phyloP scores from a whole-genome alignment of 1,284 basidiomycete species.

The Ganoderma boninense region DNA sequence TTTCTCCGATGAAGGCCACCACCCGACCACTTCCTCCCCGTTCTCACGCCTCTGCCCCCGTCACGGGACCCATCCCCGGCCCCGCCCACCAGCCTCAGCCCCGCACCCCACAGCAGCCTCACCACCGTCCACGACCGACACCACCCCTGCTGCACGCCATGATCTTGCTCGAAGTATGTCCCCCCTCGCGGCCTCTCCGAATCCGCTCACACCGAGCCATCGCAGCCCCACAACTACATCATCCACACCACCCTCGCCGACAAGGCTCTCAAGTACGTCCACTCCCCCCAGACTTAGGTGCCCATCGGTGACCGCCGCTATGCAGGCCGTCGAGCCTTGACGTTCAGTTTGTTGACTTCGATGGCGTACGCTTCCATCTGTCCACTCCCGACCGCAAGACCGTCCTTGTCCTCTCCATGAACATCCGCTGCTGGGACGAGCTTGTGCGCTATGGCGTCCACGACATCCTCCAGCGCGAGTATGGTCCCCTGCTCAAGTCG shows the following conservation, averaged over 20 bases:
- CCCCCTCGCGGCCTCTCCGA: not conserved
- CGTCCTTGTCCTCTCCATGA: slow-evolving; percentile 90
- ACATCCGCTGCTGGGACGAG: slow-evolving; percentile 97
- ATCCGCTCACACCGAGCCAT: not conserved
- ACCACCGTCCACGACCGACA: not conserved
- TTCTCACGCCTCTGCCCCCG: slow-evolving; percentile 32
- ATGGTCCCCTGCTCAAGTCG: slow-evolving; percentile 74
- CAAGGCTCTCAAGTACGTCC: slow-evolving; percentile 81
- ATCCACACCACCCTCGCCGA: slow-evolving; percentile 93
- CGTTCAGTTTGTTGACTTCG: slow-evolving; percentile 97
- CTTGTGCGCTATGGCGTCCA: slow-evolving; percentile 89
- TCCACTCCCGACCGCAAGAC: slow-evolving; percentile 89
- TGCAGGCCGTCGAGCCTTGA: slow-evolving; percentile 88
- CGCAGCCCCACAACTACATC: slow-evolving; percentile 90
- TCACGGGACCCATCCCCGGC: slow-evolving; percentile 27
- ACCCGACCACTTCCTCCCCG: slow-evolving; percentile 6
- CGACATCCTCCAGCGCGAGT: slow-evolving; percentile 86
- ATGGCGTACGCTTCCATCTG: slow-evolving; percentile 95
- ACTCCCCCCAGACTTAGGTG: slow-evolving; percentile 24
- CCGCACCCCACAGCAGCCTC: not conserved
- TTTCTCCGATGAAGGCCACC: slow-evolving; percentile 26
- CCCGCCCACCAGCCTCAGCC: not conserved
- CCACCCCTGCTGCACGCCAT: slow-evolving; percentile 8
- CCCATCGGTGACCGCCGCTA: not conserved
- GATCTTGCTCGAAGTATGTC: slow-evolving; percentile 10